Base-by-base conservation (phyloP, 2,329 filamentous ascomycete species). In the Botryotinia calthae region DNA sequence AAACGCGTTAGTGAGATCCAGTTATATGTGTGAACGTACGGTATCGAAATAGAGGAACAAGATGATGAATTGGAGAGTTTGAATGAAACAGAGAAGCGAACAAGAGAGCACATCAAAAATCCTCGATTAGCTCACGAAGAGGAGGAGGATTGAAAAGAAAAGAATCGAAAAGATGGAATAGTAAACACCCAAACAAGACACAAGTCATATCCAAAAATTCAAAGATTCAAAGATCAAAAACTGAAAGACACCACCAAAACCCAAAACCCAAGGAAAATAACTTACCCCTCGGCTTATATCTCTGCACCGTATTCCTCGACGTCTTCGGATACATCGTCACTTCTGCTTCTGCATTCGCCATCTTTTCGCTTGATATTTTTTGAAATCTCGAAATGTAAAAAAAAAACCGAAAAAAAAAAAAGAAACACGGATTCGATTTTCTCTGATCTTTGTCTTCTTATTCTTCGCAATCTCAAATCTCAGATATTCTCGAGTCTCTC, bases 101-200 rank as follows among this genome's bases (percentile, higher is more conserved):
- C 44, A n/a, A n/a, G 25, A 22, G 14, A 51, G 1, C 48, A n/a
- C 14, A 25, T n/a, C 7, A 6, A 51, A n/a, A 14, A 51, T 51
- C 25, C 25, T 7, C 12, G 5, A n/a, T 54, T 54, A 4, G 25
- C 12, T 0, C 25, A n/a, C 0, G 25, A n/a, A 16, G 0, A 54
- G 4, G 7, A 16, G 16, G 25, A 54, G 18, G 44, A n/a, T 54
- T 14, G 12, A 56, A 28, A 28, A 16, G 51, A n/a, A 6, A 14
- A 22, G 2, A 28, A 28, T 8, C 20, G 44, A 22, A 22, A 20
- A 22, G 44, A 46, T 1, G 20, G 18, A 9, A 54, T 6, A 16
- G 3, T 48, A 48, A 48, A 25, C 22, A 3, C 20, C 22, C 46
- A 12, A 48, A 48, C 46, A 1, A 48, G 10, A 9, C 46, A 9